phyloP scores from a whole-genome alignment of 306 rosid genomes.

The Glycine tomentella region DNA sequence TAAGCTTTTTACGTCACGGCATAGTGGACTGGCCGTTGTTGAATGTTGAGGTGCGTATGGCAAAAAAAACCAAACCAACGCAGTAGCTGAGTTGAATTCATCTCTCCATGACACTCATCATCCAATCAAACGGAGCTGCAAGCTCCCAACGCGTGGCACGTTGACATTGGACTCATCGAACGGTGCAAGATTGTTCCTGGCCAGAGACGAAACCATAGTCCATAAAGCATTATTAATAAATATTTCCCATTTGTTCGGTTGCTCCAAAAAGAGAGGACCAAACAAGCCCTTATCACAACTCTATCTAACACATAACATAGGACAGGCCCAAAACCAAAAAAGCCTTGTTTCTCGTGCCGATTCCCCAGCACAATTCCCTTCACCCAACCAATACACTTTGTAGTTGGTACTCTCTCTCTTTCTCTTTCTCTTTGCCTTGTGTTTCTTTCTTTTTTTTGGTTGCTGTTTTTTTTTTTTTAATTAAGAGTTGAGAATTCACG shows the following conservation, averaged over 20 bases:
- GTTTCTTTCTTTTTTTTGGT: background rate
- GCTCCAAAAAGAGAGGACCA: conserved; percentile 65
- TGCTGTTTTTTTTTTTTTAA: background rate
- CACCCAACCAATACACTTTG: conserved; percentile 8
- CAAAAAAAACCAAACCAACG: background rate
- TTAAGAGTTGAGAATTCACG: conserved; percentile 35
- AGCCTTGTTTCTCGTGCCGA: conserved; percentile 40
- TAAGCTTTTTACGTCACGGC: conserved; percentile 7
- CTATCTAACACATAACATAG: conserved; percentile 35
- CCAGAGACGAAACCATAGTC: background rate
- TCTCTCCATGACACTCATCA: background rate
- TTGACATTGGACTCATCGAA: conserved; percentile 32
- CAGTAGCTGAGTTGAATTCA: background rate
- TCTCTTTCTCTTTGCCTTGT: conserved; percentile 5
- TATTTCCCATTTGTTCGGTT: conserved; percentile 55
- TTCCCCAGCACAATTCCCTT: conserved; percentile 49
- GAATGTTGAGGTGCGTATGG: conserved; percentile 1
- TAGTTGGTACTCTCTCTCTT: conserved; percentile 34
- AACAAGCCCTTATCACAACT: conserved; percentile 68
- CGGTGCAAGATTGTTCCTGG: conserved; percentile 37
- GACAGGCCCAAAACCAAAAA: conserved; percentile 24
- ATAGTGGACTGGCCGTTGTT: background rate
- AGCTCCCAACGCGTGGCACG: background rate
- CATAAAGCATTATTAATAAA: background rate
- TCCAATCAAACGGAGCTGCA: background rate